Conservation (phyloP, 2,329 filamentous ascomycete genomes). For the Colletotrichum musae region DNA sequence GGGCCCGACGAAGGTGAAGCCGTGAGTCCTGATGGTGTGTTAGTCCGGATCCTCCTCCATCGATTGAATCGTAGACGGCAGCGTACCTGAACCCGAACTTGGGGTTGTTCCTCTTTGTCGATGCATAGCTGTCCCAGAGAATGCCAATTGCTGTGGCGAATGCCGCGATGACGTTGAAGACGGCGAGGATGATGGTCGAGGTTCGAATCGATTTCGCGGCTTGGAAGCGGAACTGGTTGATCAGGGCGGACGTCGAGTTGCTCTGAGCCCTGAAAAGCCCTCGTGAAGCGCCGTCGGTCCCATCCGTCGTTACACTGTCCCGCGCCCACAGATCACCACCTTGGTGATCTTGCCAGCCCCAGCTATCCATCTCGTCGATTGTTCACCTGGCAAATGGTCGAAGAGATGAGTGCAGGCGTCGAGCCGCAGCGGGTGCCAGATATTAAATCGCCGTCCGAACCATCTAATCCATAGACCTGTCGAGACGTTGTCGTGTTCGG, state of each 20-base stretch:
- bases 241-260: slow-evolving; percentile 59
- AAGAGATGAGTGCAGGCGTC: slow-evolving; percentile 46
- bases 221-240: slow-evolving; percentile 67
- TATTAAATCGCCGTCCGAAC: slow-evolving; percentile 42
- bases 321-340: slow-evolving; percentile 47
- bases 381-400: slow-evolving; percentile 41
- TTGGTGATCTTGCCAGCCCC: slow-evolving; percentile 43
- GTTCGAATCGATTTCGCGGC: slow-evolving; percentile 71
- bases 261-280: slow-evolving; percentile 46
- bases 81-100: slow-evolving; percentile 58
- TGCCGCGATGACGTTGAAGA: slow-evolving; percentile 73
- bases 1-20: slow-evolving; percentile 61
- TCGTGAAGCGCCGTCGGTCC: slow-evolving; percentile 47
- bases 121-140: slow-evolving; percentile 68
- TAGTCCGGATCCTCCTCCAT: slow-evolving; percentile 5
- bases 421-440: slow-evolving; percentile 53
- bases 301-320: slow-evolving; percentile 40
- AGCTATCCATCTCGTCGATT: slow-evolving; percentile 44
- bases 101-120: slow-evolving; percentile 57
- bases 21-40: slow-evolving; percentile 49
- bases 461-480: slow-evolving; percentile 57
- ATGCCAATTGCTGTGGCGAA: slow-evolving; percentile 70
- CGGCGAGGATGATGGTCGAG: slow-evolving; percentile 72
- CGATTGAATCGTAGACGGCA: neutral
- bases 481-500: slow-evolving; percentile 27